Evolutionary conservation across 805 yeast genomes (phyloP).

Genomic region (Candida xiaguanensis): DNA sequence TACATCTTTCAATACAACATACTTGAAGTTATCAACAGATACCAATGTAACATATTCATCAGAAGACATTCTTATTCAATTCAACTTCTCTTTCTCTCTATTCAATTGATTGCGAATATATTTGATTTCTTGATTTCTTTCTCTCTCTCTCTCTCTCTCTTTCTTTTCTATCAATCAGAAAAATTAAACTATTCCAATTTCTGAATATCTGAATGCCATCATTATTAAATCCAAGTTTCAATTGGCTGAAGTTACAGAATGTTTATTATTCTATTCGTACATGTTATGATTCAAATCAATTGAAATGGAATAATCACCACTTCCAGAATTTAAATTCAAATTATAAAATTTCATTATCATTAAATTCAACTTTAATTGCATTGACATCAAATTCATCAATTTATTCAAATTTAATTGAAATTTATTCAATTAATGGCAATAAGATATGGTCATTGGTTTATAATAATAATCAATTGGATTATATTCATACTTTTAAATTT

Average conservation of each 20-base stretch:
- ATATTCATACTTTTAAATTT: slow-evolving; percentile 51
- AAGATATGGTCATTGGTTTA: slow-evolving; percentile 35
- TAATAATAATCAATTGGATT: slow-evolving; percentile 45
- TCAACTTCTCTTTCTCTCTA: too few species aligned
- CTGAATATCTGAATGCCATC: slow-evolving; percentile 23
- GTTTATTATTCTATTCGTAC: slow-evolving; percentile 62
- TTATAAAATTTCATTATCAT: slow-evolving; percentile 46
- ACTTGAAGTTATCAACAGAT: slow-evolving; percentile 68
- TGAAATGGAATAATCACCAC: slow-evolving; percentile 48
- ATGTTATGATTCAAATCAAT: slow-evolving; percentile 40
- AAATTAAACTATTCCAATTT: too few species aligned
- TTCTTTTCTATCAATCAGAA: too few species aligned
- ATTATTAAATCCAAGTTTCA: slow-evolving; percentile 45
- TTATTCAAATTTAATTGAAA: slow-evolving; percentile 34
- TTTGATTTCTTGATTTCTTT: too few species aligned
- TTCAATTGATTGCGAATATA: too few species aligned
- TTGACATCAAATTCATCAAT: slow-evolving; percentile 35
- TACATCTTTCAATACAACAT: slow-evolving; percentile 63
- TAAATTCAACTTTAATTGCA: slow-evolving; percentile 55
- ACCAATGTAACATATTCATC: slow-evolving; percentile 55
- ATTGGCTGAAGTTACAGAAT: slow-evolving; percentile 78
- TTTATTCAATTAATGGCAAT: slow-evolving; percentile 32
- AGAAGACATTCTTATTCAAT: slow-evolving; percentile 2
- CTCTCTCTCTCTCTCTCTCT: too few species aligned
- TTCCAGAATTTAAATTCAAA: slow-evolving; percentile 33